Evolutionary conservation across 2,329 filamentous ascomycete genomes (phyloP).

Genomic region (Lomentospora prolificans): DNA sequence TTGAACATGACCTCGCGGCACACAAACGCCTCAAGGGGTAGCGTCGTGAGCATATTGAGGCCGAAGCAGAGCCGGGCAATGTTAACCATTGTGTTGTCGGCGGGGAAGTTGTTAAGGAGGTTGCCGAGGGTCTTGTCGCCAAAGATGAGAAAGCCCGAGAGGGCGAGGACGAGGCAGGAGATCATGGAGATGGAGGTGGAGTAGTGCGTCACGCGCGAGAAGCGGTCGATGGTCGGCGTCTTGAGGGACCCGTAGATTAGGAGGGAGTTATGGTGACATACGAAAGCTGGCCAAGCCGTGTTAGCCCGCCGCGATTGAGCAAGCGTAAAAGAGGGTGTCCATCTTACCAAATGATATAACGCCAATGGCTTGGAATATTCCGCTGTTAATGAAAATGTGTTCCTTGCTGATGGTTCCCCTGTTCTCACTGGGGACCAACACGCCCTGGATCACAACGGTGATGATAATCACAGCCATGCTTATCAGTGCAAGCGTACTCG

Average conservation of each 20-base stretch:
- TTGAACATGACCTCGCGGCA: slow-evolving; percentile 94
- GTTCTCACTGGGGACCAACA: slow-evolving; percentile 59
- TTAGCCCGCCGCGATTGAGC: neutral
- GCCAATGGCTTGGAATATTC: slow-evolving; percentile 90
- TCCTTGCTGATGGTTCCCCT: slow-evolving; percentile 62
- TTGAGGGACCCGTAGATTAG: slow-evolving; percentile 93
- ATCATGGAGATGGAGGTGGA: slow-evolving; percentile 82
- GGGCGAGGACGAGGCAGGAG: slow-evolving; percentile 82
- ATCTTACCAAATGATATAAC: slow-evolving; percentile 88
- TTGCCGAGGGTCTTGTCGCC: slow-evolving; percentile 88
- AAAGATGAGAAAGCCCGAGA: slow-evolving; percentile 86
- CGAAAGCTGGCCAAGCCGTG: slow-evolving; percentile 37
- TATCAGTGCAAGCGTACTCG: slow-evolving; percentile 82
- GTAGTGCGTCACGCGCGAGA: slow-evolving; percentile 86
- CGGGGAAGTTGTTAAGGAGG: slow-evolving; percentile 93
- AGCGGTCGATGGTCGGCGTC: slow-evolving; percentile 91
- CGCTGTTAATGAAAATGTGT: slow-evolving; percentile 69
- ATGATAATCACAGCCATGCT: slow-evolving; percentile 88
- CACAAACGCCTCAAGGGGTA: slow-evolving; percentile 94
- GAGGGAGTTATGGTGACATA: slow-evolving; percentile 87
- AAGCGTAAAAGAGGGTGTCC: neutral
- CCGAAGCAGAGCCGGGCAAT: slow-evolving; percentile 91
- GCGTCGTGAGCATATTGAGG: slow-evolving; percentile 95
- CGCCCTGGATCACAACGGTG: slow-evolving; percentile 78
- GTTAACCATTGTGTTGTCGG: slow-evolving; percentile 87